Base-by-base conservation (phyloP, 352 stramenopile species). In the Heterotrichella gracilis region DNA sequence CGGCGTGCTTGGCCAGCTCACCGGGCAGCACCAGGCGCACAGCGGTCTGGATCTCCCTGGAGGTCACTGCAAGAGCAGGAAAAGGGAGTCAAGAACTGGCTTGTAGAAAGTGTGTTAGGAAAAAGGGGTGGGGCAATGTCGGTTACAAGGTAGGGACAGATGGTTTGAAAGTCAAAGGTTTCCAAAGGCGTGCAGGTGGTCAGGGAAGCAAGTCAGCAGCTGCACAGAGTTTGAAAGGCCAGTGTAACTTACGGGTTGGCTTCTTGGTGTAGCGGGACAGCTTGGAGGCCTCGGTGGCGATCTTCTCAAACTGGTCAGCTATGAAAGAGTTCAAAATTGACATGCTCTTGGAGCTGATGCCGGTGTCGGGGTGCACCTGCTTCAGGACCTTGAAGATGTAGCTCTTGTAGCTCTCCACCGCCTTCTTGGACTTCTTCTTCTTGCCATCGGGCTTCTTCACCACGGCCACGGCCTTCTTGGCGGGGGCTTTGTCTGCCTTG, bases 191-290 rank as follows among this genome's bases (percentile, higher is more conserved):
- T n/a, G n/a, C n/a, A n/a, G n/a, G n/a, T n/a, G n/a, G n/a, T n/a
- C n/a, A n/a, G n/a, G n/a, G n/a, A n/a, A n/a, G n/a, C n/a, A n/a
- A n/a, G n/a, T n/a, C n/a, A n/a, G n/a, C n/a, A n/a, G n/a, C n/a
- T n/a, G n/a, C n/a, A n/a, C n/a, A n/a, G n/a, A n/a, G n/a, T n/a
- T n/a, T n/a, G n/a, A n/a, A n/a, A n/a, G n/a, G n/a, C n/a, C n/a
- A n/a, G n/a, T n/a, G n/a, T n/a, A n/a, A n/a, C n/a, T n/a, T n/a
- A n/a, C n/a, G 78, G 25, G 90, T 97, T 24, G 84, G 88, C 81
- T 97, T 97, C 82, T 95, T 95, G 85, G 94, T 96, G 86, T 96
- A 96, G 23, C 86, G 85, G 68, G 86, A 86, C 40, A 94, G 79
- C 78, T 92, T 92, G 75, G 85, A 87, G 70, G 90, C 88, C 80